Evolutionary conservation across 2,329 filamentous ascomycete genomes (phyloP).

Genomic region (Apiospora saccharicola): DNA sequence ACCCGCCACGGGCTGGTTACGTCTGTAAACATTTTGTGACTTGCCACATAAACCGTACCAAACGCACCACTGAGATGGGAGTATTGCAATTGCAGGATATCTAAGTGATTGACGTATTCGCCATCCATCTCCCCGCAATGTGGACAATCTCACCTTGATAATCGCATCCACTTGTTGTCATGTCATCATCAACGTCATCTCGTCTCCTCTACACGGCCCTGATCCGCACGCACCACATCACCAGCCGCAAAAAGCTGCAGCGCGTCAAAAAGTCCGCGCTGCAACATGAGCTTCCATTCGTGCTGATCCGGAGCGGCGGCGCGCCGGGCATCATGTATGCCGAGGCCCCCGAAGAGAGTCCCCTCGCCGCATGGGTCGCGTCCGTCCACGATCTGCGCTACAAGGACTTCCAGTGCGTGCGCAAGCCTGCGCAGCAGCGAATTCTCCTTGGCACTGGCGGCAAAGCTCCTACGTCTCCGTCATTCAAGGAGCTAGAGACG

Average conservation of each 20-base stretch:
- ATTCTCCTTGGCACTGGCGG: conserved; percentile 25
- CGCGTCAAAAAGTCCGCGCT: conserved; percentile 69
- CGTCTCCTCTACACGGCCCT: conserved; percentile 56
- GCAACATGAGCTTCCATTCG: conserved; percentile 64
- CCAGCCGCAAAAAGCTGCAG: conserved; percentile 74
- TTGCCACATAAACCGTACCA: neutral
- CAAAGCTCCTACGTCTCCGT: neutral
- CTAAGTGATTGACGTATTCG: too few relatives aligned
- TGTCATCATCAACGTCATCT: neutral
- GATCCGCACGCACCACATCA: conserved; percentile 83
- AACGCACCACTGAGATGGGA: neutral
- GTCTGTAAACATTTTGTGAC: neutral
- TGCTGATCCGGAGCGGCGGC: conserved; percentile 71
- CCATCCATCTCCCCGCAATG: neutral
- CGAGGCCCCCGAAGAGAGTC: conserved; percentile 61
- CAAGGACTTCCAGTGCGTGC: conserved; percentile 74
- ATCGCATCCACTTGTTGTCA: neutral
- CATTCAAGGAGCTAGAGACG: conserved; percentile 64
- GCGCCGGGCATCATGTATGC: conserved; percentile 83
- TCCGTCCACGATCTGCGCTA: conserved; percentile 71
- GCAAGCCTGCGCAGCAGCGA: conserved; percentile 51
- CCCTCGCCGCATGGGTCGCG: conserved; percentile 69
- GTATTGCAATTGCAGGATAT: too few relatives aligned
- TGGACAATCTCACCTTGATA: neutral
- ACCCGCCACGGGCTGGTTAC: neutral